Evolutionary conservation across 2,329 filamentous ascomycete species (phyloP), one percentile per base, ranked within the genome.

Genomic region (Colletotrichum sp.): DNA sequence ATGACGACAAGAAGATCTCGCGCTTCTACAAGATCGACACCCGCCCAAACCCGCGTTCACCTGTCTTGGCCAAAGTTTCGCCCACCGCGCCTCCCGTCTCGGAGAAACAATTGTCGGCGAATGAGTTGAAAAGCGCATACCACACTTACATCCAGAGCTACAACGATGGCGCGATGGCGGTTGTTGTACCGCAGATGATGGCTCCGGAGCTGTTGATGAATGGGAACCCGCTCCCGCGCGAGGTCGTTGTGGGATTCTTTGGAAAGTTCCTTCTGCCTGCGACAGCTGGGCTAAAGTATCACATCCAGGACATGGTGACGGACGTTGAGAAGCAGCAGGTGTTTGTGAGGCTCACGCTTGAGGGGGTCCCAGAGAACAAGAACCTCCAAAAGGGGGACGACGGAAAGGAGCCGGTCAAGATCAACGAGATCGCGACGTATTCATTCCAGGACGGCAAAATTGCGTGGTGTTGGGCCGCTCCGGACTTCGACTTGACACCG

Each of bases 261-360:
- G 22, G 6, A 1, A 49, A 52, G 34, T 16, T 71, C 1, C 52
- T 75, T 1, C 8, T 71, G 49, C 68, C 72, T 3, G 49, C 63
- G 8, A 67, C 66, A 29, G 62, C 34, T 13, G 72, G 72, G n/a
- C 68, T 75, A 7, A 39, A 71, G 52, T 66, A 75, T 52, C 16
- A 30, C 5, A 8, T 75, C 7, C 68, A 75, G 12, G 72, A 75
- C 13, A 30, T 71, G 12, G 68, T 71, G 15, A 19, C 57, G 34
- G 72, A 75, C 9, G 36, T n/a, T 16, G 62, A 52, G 22, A 75
- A 61, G 52, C 72, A 75, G 49, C 72, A 67, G 49, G 32, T 75
- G 2, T 62, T 62, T 19, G 52, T 71, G 9, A 57, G 72, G 49
- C 68, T 75, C 4, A 44, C 68, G 4, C 52, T 75, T 25, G 36